Evolutionary conservation across 352 stramenopile genomes (phyloP), one percentile per base, ranked within the genome.

Genomic region (Lagenidium sp.): DNA sequence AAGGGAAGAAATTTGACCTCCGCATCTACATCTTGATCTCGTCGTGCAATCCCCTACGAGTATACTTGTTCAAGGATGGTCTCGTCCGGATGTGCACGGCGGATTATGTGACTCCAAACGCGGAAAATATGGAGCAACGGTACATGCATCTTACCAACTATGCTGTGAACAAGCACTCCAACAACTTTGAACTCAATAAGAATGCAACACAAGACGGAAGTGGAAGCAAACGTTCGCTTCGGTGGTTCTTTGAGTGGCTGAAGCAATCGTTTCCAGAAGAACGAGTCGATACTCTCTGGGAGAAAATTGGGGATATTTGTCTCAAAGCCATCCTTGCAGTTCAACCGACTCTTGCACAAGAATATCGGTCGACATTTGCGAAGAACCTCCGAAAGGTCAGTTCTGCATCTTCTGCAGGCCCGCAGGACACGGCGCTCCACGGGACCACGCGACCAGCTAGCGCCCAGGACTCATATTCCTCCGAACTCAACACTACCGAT

Each of bases 61-160:
- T 94, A 7, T 97, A 97, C 57, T 56, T 96, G 32, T 97, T 95
- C 60, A 70, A 94, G 28, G 84, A 97, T 44, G 88, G 88, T 6
- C 60, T 97, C 30, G 85, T 93, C 23, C 74, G 86, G 29, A 94
- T 97, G 70, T 93, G 78, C 34, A 95, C 84, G 3, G 68, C 81
- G 6, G 71, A 92, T 50, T 97, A 97, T 48, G 77, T 89, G 3
- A 54, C 70, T 15, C 82, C 84, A 6, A 94, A 87, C 41, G 61
- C 64, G 6, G 62, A 82, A 15, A 95, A 96, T 44, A 71, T 96
- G 44, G 76, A 88, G 37, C 63, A 87, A 22, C 72, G 71, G n/a
- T 93, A 88, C 57, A 94, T 96, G 82, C 86, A 96, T 47, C 45
- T 96, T 26, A 96, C 86, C 36, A 96, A 96, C 47, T 96, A 96